Evolutionary conservation across 257 asterid species (phyloP), one percentile per base, ranked within the genome.

Genomic region (Nemophila menziesii): DNA sequence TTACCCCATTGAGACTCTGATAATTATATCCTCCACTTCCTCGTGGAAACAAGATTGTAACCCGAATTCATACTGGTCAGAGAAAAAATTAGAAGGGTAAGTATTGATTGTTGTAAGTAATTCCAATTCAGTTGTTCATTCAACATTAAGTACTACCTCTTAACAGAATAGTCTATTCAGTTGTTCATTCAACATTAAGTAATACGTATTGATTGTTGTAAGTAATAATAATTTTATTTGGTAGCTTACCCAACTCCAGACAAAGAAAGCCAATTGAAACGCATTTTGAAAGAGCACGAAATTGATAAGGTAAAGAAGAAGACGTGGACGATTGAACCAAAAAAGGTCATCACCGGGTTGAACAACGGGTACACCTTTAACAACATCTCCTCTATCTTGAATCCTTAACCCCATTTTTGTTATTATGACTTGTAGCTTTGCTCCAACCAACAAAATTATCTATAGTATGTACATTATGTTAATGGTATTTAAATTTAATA

Each of bases 271-370:
- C 42, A 90, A 53, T 58, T 90, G 94, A 69, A 90, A 90, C 6
- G 99, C 95, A 65, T 83, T 87, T 95, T 89, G 96, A 53, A 89
- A 89, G 46, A 89, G 94, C 2, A 89, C 93, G 44, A 89, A 89
- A 46, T 84, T 81, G 18, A 89, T 78, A 24, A 84, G 93, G 44
- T 55, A 81, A 27, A 89, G 94, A 24, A 80, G 61, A 33, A 84
- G 77, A 0, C 70, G 80, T 0, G 96, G 98, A 1, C 82, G 83
- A 46, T 70, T 84, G 69, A 89, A 84, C 96, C 98, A 84, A 48
- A 89, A 89, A 33, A 89, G 81, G 8, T 89, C 60, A 33, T 89
- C 98, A 0, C 82, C 93, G 0, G 85, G 93, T 33, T 69, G 73
- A 63, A 89, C 98, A 39, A 84, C 80, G 0, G 92, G 96, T 10